Evolutionary conservation across 2,329 filamentous ascomycete species (phyloP).

Genomic region (Fusarium nanum): DNA sequence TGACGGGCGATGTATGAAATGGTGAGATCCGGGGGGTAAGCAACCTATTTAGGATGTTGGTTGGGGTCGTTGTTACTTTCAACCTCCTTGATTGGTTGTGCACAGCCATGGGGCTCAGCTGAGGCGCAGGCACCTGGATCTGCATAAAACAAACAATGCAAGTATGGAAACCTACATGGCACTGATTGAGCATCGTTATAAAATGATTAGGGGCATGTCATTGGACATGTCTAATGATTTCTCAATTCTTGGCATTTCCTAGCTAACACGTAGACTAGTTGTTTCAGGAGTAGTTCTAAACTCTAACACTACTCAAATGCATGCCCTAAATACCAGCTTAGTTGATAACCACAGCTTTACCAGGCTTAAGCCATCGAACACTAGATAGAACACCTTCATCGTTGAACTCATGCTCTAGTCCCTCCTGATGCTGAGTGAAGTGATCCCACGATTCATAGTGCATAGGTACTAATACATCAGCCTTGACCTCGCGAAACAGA

Average conservation of each 20-base stretch:
- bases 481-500: slow-evolving; percentile 1
- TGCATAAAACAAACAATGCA: too few species aligned
- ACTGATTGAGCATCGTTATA: too few species aligned
- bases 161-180: too few species aligned
- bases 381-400: not conserved
- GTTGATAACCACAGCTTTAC: not conserved
- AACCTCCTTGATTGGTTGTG: too few species aligned
- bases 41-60: too few species aligned
- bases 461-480: slow-evolving; percentile 15
- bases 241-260: not conserved
- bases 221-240: rapidly evolving
- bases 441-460: slow-evolving; percentile 20
- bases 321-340: not conserved
- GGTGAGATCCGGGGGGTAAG: too few species aligned
- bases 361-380: not conserved
- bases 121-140: too few species aligned
- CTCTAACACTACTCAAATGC: not conserved
- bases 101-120: too few species aligned
- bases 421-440: not conserved
- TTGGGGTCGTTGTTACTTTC: too few species aligned
- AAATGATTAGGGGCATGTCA: too few species aligned
- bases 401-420: not conserved
- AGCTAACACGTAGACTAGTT: not conserved
- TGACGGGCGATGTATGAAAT: too few species aligned
- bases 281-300: not conserved